Percentiles rank a stretch among this genome's conserved stretches.
These are phyloP conservation scores for Fusarium austroafricanum DNA, from an alignment of 2,329 filamentous ascomycete genomes.

Conservation along the genomic window DNA sequence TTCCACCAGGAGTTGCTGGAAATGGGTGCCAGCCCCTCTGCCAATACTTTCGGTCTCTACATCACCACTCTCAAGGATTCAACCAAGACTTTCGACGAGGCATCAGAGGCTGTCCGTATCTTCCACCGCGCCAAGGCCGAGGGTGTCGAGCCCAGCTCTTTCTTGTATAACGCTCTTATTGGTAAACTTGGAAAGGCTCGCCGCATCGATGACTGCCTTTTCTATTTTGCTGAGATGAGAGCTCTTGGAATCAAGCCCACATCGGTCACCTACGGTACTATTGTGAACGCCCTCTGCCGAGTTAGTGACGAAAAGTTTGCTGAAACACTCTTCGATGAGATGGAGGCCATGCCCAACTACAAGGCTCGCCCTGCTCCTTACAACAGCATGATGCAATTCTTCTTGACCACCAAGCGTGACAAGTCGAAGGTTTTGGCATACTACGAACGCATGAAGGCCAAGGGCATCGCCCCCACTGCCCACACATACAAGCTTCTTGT, in stretches of 20 bases:
- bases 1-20: conserved; percentile 92
- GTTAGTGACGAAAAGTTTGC: conserved; percentile 98
- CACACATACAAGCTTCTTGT: conserved; percentile 99
- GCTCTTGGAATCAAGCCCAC: conserved; percentile 92
- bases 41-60: conserved; percentile 98
- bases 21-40: conserved; percentile 91
- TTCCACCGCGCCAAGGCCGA: conserved; percentile 94
- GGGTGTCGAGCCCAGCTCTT: conserved; percentile 94
- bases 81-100: conserved; percentile 97
- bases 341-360: conserved; percentile 99
- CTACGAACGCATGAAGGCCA: conserved; percentile 92
- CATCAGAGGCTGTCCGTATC: conserved; percentile 95
- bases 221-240: conserved; percentile 99
- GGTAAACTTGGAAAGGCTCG: conserved; percentile 98
- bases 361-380: conserved; percentile 97
- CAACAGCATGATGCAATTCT: conserved; percentile 99
- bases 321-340: conserved; percentile 97
- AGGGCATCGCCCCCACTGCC: conserved; percentile 88
- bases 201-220: conserved; percentile 96
- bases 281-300: conserved; percentile 96
- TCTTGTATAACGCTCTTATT: conserved; percentile 97
- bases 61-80: conserved; percentile 99
- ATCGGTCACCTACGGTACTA: conserved; percentile 96
- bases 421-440: conserved; percentile 93
- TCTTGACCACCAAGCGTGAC: conserved; percentile 96